Evolutionary conservation across 2,329 filamentous ascomycete genomes (phyloP).

Genomic region (Gremmenia infestans): DNA sequence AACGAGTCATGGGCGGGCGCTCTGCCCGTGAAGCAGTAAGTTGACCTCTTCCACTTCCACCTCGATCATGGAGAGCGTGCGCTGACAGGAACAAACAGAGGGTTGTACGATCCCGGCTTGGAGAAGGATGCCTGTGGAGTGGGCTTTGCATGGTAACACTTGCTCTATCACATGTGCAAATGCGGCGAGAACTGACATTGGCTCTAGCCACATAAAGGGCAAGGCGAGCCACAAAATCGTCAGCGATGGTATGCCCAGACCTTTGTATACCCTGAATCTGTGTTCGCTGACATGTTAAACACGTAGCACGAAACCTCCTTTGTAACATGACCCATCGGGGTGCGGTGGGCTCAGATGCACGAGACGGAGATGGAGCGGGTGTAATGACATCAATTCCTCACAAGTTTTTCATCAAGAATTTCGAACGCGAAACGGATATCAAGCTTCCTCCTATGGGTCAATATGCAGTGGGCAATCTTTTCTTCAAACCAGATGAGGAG

Average conservation of each 20-base stretch:
- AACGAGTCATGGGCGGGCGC: slow-evolving; percentile 88
- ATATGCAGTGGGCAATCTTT: slow-evolving; percentile 95
- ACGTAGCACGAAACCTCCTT: slow-evolving; percentile 77
- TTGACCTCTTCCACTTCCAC: slow-evolving; percentile 8
- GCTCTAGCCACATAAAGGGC: slow-evolving; percentile 86
- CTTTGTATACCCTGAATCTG: neutral
- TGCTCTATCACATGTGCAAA: neutral
- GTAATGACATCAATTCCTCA: slow-evolving; percentile 99
- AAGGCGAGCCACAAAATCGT: slow-evolving; percentile 97
- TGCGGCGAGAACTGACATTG: slow-evolving; percentile 18
- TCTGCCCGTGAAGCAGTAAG: slow-evolving; percentile 86
- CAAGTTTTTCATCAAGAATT: slow-evolving; percentile 98
- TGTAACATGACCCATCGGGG: slow-evolving; percentile 99
- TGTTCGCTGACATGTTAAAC: slow-evolving; percentile 30
- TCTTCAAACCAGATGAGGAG: slow-evolving; percentile 96
- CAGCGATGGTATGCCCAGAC: slow-evolving; percentile 70
- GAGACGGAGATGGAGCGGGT: slow-evolving; percentile 96
- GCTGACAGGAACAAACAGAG: slow-evolving; percentile 38
- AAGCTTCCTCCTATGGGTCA: slow-evolving; percentile 84
- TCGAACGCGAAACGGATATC: slow-evolving; percentile 83
- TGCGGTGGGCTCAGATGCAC: slow-evolving; percentile 94
- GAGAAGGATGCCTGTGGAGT: slow-evolving; percentile 99
- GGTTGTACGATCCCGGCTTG: slow-evolving; percentile 90
- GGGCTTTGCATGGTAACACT: slow-evolving; percentile 87
- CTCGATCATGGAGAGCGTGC: neutral